Evolutionary conservation across 306 rosid genomes (phyloP), one percentile per base, ranked within the genome.

Genomic region (Pueraria montana): DNA sequence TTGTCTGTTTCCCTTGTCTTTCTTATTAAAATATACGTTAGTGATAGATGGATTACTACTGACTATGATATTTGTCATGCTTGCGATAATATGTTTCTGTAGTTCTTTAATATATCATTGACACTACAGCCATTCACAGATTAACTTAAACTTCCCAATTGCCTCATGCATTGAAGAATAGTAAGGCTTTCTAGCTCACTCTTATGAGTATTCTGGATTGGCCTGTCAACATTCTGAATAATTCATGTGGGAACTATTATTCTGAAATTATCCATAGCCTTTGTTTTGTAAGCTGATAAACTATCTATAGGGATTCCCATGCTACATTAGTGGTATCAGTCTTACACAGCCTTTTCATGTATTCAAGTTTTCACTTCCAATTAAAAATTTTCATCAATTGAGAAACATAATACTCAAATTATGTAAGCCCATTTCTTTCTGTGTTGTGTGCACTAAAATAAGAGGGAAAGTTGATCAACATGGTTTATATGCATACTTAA

Each of bases 191-290:
- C 62, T 32, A 64, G 36, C 50, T 42, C 55, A 20, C 46, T 56
- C 10, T 18, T 79, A 67, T 56, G 64, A 21, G 16, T 56, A 56
- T 21, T 56, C 32, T 56, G 64, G 64, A 9, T 27, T 59, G 36
- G 32, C 2, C n/a, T 26, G 18, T 61, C 67, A 61, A 26, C 40
- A 26, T 38, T 67, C 38, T 42, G 59, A 26, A 70, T 55, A 26
- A 55, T 80, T 70, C 59, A 55, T 56, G 7, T 12, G n/a, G 32
- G 16, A 53, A 80, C 62, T 56, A 70, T 79, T 68, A 24, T 59
- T 59, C 45, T 70, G 34, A 8, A 58, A 70, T 21, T 70, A 8
- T 10, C 38, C 27, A 10, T 20, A 36, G 65, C 14, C 14, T 11
- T 71, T 42, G 30, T 42, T 24, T 6, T 66, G 45, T 55, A 53